Conservation (phyloP, 2,329 filamentous ascomycete genomes). For the Blumeriella jaapii region DNA sequence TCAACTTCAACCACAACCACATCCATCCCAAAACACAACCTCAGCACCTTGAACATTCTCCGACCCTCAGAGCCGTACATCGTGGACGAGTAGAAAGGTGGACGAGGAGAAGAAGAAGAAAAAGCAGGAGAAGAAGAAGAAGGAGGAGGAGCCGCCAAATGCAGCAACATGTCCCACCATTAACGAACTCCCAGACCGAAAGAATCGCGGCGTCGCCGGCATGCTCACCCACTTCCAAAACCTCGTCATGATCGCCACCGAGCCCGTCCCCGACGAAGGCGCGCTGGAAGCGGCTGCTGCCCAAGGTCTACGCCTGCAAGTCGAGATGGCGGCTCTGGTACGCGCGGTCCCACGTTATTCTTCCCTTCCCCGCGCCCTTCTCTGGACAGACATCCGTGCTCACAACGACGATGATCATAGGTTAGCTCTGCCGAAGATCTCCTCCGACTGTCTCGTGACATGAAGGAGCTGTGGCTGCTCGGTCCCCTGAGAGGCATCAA, state of each 20-base stretch:
- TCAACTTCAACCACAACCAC: no score
- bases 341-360: not conserved
- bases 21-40: no score
- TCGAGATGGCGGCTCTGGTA: conserved; percentile 26
- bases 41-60: no score
- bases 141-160: no score
- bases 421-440: conserved; percentile 31
- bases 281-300: conserved; percentile 25
- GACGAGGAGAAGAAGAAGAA: no score
- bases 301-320: conserved; percentile 25
- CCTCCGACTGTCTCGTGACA: conserved; percentile 34
- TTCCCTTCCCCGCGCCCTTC: no score
- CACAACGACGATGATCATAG: no score
- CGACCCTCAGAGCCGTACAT: no score
- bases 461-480: conserved; percentile 39
- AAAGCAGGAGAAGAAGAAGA: no score
- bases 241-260: conserved; percentile 27
- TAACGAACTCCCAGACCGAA: conserved; percentile 31
- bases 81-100: no score
- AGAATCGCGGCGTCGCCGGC: conserved; percentile 34
- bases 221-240: conserved; percentile 35
- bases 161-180: no score
- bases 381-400: not conserved
- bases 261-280: conserved; percentile 21
- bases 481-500: conserved; percentile 35